Conservation (phyloP, 2,329 filamentous ascomycete species). For the Exophiala sp. region DNA sequence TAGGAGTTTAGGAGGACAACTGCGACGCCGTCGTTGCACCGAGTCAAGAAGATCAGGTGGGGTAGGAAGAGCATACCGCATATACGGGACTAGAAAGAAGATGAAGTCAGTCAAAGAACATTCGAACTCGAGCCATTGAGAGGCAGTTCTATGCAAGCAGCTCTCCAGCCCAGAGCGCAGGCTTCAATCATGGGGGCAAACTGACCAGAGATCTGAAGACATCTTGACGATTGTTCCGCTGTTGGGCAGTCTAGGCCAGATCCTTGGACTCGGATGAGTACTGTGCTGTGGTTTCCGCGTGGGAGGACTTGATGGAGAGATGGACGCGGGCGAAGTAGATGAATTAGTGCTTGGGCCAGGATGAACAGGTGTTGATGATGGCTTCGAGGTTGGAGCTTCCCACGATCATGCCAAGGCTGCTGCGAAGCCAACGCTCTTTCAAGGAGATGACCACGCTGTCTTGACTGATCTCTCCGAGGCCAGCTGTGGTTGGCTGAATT, state of each 20-base stretch:
- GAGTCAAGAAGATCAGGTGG: neutral
- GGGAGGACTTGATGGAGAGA: slow-evolving; percentile 6
- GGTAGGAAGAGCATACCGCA: slow-evolving; percentile 68
- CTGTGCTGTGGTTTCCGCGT: neutral
- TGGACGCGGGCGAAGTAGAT: neutral
- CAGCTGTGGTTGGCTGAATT: no score
- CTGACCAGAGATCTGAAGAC: slow-evolving; percentile 77
- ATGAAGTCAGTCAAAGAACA: slow-evolving; percentile 40
- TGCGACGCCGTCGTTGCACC: neutral
- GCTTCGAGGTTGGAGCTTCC: neutral
- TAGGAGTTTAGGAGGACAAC: neutral
- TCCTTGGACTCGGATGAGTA: neutral
- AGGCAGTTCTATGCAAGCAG: neutral
- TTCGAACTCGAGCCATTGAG: slow-evolving; percentile 5
- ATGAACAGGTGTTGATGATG: slow-evolving; percentile 13
- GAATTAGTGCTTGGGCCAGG: slow-evolving; percentile 13
- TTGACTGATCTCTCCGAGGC: neutral
- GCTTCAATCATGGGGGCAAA: slow-evolving; percentile 38
- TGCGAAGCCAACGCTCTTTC: neutral
- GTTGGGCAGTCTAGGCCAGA: neutral
- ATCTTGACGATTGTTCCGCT: slow-evolving; percentile 50
- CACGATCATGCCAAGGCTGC: neutral
- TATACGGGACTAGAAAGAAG: slow-evolving; percentile 74
- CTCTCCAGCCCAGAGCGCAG: slow-evolving; percentile 15
- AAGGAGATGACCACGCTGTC: neutral